phyloP scores from a whole-genome alignment of 345 rosid species.

The Toxicodendron radicans region DNA sequence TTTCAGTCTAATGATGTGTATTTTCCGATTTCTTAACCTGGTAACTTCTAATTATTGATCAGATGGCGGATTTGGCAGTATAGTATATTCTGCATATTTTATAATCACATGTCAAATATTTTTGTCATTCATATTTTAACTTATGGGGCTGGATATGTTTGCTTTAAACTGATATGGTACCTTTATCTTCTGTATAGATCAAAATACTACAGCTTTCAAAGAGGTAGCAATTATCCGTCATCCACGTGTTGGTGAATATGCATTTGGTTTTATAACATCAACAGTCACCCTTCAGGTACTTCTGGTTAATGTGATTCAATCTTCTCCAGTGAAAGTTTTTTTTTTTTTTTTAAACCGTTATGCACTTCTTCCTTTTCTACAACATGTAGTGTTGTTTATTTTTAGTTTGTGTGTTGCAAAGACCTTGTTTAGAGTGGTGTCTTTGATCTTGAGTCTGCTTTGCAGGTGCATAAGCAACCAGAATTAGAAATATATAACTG shows the following conservation, averaged over 20 bases:
- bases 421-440: no score
- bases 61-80: not conserved
- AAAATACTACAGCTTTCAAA: constrained; percentile 91
- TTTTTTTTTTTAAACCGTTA: not conserved
- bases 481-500: no score
- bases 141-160: not conserved
- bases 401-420: not conserved
- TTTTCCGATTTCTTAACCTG: not conserved
- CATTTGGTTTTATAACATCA: constrained; percentile 92
- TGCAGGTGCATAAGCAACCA: not conserved
- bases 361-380: no score
- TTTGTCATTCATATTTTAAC: constrained; percentile 2
- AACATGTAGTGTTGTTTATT: no score
- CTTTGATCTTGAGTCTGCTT: not conserved
- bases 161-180: constrained; percentile 14
- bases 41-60: not conserved
- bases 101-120: not conserved
- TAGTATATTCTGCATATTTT: not conserved
- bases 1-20: not conserved
- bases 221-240: constrained; percentile 95
- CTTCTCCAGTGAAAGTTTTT: not conserved
- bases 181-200: constrained; percentile 49
- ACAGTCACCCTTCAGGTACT: constrained; percentile 80
- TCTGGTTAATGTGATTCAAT: not conserved
- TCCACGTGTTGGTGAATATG: constrained; percentile 95